Conservation (phyloP, 768 basidiomycete genomes). For the Panaeolus papilionaceus region DNA sequence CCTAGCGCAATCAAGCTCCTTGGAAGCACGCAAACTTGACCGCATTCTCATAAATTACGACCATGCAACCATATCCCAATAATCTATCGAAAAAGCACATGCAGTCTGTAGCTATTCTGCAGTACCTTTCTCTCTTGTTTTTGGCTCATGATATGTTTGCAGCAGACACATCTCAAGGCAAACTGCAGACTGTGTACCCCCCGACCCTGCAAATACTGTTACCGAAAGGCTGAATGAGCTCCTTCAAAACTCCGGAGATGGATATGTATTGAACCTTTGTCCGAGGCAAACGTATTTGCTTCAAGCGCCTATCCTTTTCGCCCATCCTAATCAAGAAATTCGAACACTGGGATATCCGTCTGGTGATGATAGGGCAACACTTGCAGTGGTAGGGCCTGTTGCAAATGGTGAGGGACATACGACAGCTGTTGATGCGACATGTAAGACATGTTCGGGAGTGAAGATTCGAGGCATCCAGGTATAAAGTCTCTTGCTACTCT, state of each 20-base stretch:
- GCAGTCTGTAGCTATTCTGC: not conserved
- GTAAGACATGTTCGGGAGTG: constrained; percentile 61
- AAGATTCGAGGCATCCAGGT: constrained; percentile 79
- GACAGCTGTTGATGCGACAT: constrained; percentile 74
- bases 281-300: constrained; percentile 66
- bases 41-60: not conserved
- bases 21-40: not conserved
- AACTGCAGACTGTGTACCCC: constrained; percentile 39
- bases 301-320: constrained; percentile 69
- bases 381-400: constrained; percentile 72
- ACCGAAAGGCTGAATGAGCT: constrained; percentile 71
- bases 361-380: constrained; percentile 66
- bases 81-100: not conserved
- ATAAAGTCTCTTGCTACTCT: constrained; percentile 17
- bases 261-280: constrained; percentile 73
- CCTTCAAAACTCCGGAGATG: constrained; percentile 68
- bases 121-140: not conserved
- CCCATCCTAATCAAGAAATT: constrained; percentile 78
- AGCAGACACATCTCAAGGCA: constrained; percentile 15
- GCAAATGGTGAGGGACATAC: constrained; percentile 70
- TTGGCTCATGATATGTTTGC: not conserved
- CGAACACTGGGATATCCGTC: constrained; percentile 80
- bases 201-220: constrained; percentile 64
- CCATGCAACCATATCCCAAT: not conserved
- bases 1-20: not conserved